Base-by-base conservation (phyloP, 345 rosid genomes). In the Melastoma malabathricum region DNA sequence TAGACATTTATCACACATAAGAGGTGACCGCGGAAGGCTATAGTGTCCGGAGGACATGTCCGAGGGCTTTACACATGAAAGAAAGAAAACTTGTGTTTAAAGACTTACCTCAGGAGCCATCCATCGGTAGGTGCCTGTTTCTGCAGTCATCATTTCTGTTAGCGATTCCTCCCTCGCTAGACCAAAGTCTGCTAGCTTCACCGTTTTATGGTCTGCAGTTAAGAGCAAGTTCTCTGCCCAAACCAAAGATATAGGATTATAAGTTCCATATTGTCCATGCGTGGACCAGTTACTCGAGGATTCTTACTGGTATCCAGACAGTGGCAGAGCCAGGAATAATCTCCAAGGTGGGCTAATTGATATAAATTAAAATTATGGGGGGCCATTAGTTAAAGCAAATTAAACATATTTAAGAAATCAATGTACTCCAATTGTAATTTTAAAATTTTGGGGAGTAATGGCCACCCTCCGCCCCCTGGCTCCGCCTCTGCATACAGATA, bases 141-240 rank as follows among this genome's bases (percentile, higher is more conserved):
- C 98, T 59, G 96, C 96, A 0, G 98, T 86, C 96, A 86, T 90
- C 96, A 90, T 90, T 73, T 90, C 98, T 15, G 95, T 90, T 29
- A 90, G 59, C 43, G 98, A 82, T 70, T 90, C 98, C 78, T 90
- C 96, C 67, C 96, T 79, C 14, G 96, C 98, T 59, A 90, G 73
- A 51, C 96, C 98, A 64, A 86, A 90, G 68, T 86, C 98, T 10
- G 92, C 94, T 44, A 90, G 89, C 72, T 90, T 86, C 38, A 86
- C 77, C 50, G 96, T 90, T 73, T 65, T 77, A 51, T 77, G 83
- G 72, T 86, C 98, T 43, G 84, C 94, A 7, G 94, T 82, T 77
- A 90, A 71, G 59, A 90, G 86, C 68, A 90, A 74, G 68, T 90
- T 90, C 68, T 90, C 94, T 90, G 83, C 69, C 68, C 34, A n/a